Percentiles rank a stretch among this genome's conserved stretches.
Evolutionary conservation across 768 basidiomycete genomes (phyloP).

Genomic region (Amanita phalloides): DNA sequence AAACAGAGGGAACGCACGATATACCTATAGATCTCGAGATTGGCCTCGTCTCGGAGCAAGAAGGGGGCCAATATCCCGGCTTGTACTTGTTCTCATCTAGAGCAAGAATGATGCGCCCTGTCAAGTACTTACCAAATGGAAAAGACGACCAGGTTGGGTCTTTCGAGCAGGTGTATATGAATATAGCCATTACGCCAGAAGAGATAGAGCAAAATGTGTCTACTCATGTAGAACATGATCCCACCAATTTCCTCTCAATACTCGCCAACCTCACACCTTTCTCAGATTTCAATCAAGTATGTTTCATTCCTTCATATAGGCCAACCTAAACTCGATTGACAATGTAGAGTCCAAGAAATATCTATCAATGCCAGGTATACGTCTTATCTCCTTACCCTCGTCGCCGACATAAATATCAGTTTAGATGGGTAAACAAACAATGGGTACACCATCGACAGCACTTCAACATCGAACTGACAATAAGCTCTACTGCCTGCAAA

Average conservation of each 20-base stretch:
- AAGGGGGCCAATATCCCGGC: conserved; percentile 95
- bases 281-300: conserved; percentile 97
- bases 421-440: conserved; percentile 99
- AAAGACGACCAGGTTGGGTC: conserved; percentile 85
- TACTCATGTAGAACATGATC: conserved; percentile 88
- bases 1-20: conserved; percentile 75
- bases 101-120: conserved; percentile 96
- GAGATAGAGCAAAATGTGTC: conserved; percentile 73
- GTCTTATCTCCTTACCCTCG: conserved; percentile 4
- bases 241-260: conserved; percentile 94
- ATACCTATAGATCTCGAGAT: conserved; percentile 93
- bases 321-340: background rate
- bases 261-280: conserved; percentile 97
- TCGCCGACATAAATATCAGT: background rate
- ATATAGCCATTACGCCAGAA: conserved; percentile 84
- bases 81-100: conserved; percentile 83
- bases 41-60: conserved; percentile 78
- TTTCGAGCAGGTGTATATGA: conserved; percentile 99
- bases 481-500: conserved; percentile 93
- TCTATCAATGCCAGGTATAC: conserved; percentile 85
- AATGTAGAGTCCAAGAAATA: conserved; percentile 74
- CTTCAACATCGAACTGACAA: conserved; percentile 92
- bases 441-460: conserved; percentile 96
- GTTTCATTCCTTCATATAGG: conserved; percentile 16
- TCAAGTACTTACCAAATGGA: conserved; percentile 82